Evolutionary conservation across 208 protist genomes (phyloP).

Genomic region (Leishmania guyanensis): DNA sequence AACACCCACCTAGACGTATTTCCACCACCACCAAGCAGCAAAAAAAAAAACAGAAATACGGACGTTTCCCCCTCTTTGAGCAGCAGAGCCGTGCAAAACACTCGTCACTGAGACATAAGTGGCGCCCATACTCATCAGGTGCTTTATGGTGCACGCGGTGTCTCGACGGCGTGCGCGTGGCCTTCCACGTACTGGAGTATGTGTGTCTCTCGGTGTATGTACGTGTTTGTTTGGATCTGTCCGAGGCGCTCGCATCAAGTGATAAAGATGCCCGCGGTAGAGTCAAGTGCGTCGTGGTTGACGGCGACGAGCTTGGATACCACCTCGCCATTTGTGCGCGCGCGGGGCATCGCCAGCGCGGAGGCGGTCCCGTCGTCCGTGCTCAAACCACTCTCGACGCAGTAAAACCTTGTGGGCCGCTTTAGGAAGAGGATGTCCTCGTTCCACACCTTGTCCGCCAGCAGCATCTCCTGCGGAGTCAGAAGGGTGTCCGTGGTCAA

Average conservation of each 20-base stretch:
- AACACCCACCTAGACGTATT: not conserved
- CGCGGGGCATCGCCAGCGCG: conserved; percentile 20
- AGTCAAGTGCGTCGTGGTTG: conserved; percentile 9
- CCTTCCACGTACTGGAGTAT: not conserved
- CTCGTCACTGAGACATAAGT: not conserved
- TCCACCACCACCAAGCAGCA: no score
- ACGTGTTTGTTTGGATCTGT: not conserved
- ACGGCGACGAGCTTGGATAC: conserved; percentile 27
- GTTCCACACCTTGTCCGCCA: conserved; percentile 70
- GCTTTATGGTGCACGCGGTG: not conserved
- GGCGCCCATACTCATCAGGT: not conserved
- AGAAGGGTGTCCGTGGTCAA: conserved; percentile 37
- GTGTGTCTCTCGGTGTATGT: not conserved
- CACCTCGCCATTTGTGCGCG: conserved; percentile 20
- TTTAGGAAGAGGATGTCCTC: conserved; percentile 71
- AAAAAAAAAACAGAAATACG: not conserved
- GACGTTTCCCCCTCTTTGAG: no score
- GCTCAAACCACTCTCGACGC: conserved; percentile 48
- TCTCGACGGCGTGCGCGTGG: not conserved
- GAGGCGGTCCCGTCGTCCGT: conserved; percentile 45
- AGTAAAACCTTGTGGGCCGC: conserved; percentile 77
- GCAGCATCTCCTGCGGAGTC: conserved; percentile 56
- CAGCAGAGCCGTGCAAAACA: not conserved
- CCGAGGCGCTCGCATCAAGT: not conserved
- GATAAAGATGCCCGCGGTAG: conserved; percentile 34